A percentile compares a stretch with the other conserved stretches of the same genome.
phyloP scores from a whole-genome alignment of 2,329 filamentous ascomycete species.

The Exophiala spinifera region DNA sequence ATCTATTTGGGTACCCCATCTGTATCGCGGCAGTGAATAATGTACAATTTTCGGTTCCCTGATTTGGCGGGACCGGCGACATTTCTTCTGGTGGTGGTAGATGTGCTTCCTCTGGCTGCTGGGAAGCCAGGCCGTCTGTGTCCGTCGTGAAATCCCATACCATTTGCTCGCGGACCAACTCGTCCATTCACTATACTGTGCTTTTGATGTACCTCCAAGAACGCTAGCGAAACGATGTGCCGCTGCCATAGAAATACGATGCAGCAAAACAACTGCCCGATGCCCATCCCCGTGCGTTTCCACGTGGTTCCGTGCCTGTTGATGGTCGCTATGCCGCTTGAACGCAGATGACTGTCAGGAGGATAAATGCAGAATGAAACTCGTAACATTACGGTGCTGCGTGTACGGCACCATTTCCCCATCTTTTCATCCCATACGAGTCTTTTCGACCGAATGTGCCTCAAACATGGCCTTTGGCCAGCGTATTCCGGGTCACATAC shows the following conservation, averaged over 20 bases:
- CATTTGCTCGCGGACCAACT: neutral
- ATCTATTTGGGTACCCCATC: neutral
- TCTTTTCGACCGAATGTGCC: neutral
- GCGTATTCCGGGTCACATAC: too few relatives aligned
- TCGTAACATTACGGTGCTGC: constrained; percentile 1
- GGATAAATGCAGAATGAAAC: neutral
- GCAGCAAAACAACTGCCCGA: neutral
- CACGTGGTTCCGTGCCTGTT: neutral
- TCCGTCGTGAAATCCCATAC: neutral
- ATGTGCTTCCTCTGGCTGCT: neutral
- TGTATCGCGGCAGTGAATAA: neutral
- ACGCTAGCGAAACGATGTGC: neutral
- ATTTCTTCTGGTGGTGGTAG: neutral
- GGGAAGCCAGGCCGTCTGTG: neutral
- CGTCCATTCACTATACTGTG: neutral
- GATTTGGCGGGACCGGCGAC: neutral
- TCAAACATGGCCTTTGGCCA: too few relatives aligned
- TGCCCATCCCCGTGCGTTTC: neutral
- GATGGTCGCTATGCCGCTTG: constrained; percentile 10
- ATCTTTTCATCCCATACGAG: neutral
- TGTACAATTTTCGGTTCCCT: neutral
- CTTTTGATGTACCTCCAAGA: neutral
- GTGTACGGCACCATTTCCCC: neutral
- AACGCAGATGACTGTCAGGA: constrained; percentile 7
- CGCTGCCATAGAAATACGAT: neutral